Base-by-base conservation (phyloP, 2,329 filamentous ascomycete species). In the Sarocladium brachiariae region DNA sequence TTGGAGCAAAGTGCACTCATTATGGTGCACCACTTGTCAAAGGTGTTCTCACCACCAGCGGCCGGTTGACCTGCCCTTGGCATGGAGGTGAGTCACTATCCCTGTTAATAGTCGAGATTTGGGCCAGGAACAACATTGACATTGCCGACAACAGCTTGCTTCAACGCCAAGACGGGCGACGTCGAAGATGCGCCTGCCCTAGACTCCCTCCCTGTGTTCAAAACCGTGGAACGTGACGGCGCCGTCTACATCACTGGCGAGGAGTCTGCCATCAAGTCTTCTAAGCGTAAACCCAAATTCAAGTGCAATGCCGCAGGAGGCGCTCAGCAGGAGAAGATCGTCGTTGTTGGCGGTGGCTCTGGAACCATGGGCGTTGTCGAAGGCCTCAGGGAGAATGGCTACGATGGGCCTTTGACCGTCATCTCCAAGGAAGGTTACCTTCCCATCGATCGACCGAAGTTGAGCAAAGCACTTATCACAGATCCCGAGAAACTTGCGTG, bases 121-220 rank as follows among this genome's bases (percentile, higher is more conserved):
- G n/a, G n/a, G n/a, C n/a, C n/a, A n/a, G n/a, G n/a, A n/a, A n/a
- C n/a, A n/a, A n/a, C n/a, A n/a, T n/a, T n/a, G n/a, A n/a, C n/a
- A n/a, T n/a, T n/a, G n/a, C n/a, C 13, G 13, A 30, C 10, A 37
- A 49, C 56, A 91, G 93, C 93, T 52, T 99, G 93, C 74, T 99
- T 96, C 72, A 93, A 89, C 55, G 82, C 89, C 55, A 78, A 79
- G 51, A 95, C 87, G 5, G 93, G 93, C 50, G 93, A 99, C 60
- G 87, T 97, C 53, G 93, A 99, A 70, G 89, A 97, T 63, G 91
- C 92, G 1, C 93, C 93, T 0, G 93, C 89, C 2, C 80, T 95
- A 23, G 89, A 97, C 61, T 78, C 87, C n/a, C 73, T 99, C 23
- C 80, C 87, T 41, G 84, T 85, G 48, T 99, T 95, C 71, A 83